These are phyloP conservation scores for Plantago major DNA, from an alignment of 257 asterid species.

Conservation along the genomic window DNA sequence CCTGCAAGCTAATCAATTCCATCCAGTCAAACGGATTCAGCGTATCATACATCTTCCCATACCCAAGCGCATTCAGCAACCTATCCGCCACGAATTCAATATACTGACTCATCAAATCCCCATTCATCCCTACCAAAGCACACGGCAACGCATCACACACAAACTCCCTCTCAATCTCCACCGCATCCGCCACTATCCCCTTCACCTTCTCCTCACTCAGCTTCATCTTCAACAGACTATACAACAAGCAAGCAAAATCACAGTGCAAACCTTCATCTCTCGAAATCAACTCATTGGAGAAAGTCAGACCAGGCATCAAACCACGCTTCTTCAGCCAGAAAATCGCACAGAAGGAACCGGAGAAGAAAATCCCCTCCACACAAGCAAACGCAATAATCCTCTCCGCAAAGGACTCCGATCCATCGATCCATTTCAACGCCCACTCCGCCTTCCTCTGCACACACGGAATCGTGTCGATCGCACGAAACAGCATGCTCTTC, in stretches of 20 bases:
- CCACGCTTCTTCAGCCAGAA: conserved; percentile 93
- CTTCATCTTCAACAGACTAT: conserved; percentile 58
- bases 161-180: conserved; percentile 74
- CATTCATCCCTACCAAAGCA: conserved; percentile 83
- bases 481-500: conserved; percentile 58
- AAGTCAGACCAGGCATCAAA: conserved; percentile 78
- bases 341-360: conserved; percentile 86
- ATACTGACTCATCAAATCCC: conserved; percentile 67
- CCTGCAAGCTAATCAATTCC: conserved; percentile 92
- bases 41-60: conserved; percentile 51
- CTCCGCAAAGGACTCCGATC: conserved; percentile 77
- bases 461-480: conserved; percentile 78
- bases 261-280: conserved; percentile 94
- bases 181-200: conserved; percentile 62
- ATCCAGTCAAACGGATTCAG: conserved; percentile 93
- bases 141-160: conserved; percentile 82
- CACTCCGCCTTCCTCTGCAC: conserved; percentile 78
- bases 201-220: conserved; percentile 69
- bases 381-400: conserved; percentile 79
- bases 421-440: conserved; percentile 95
- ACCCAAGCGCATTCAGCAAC: conserved; percentile 61
- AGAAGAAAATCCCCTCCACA: conserved; percentile 88
- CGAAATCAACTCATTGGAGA: conserved; percentile 80
- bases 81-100: conserved; percentile 87
- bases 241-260: conserved; percentile 85